Evolutionary conservation across 2,329 filamentous ascomycete genomes (phyloP), one percentile per base, ranked within the genome.

Genomic region (Fusarium drepaniforme): DNA sequence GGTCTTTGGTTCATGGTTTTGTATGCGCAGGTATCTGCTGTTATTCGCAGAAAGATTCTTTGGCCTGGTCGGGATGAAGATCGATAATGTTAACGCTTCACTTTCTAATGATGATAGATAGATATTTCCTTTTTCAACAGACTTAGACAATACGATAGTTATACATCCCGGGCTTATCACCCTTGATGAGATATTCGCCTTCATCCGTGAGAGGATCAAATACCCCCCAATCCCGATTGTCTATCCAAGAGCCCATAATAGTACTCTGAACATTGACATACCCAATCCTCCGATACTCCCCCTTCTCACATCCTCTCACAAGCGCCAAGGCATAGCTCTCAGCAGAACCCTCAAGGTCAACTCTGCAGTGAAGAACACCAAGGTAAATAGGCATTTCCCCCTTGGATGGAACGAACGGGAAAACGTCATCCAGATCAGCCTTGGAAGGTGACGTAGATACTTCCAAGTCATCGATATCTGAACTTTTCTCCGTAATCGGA

Each of bases 51-150:
- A 53, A 78, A 78, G 62, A 70, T 80, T 42, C 68, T 80, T 5
- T 80, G 78, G 78, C 77, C 78, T 11, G 78, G 75, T 11, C 69
- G 77, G 7, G 78, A 80, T 42, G 78, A 78, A 21, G 78, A 80
- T 56, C 70, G 67, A 40, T 64, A 60, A 25, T 64, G 57, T 28
- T 9, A 30, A 30, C 28, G 28, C 28, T 30, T 30, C 28, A 9
- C 23, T 21, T n/a, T 16, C 33, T 37, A 18, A 23, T 25, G n/a
- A n/a, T 33, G 57, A 12, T 18, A 23, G 13, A 46, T 42, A 64
- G 9, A 60, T 40, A 15, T 33, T 30, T 37, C 44, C 18, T 5
- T 8, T 11, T 5, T 15, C 35, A 23, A 12, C 9, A 44, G 28
- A 56, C 11, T 58, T 64, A 75, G 18, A 75, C 73, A 33, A 75